Evolutionary conservation across 108 stramenopile genomes (phyloP), one percentile per base, ranked within the genome.

Genomic region (Schizochytrium sp.): DNA sequence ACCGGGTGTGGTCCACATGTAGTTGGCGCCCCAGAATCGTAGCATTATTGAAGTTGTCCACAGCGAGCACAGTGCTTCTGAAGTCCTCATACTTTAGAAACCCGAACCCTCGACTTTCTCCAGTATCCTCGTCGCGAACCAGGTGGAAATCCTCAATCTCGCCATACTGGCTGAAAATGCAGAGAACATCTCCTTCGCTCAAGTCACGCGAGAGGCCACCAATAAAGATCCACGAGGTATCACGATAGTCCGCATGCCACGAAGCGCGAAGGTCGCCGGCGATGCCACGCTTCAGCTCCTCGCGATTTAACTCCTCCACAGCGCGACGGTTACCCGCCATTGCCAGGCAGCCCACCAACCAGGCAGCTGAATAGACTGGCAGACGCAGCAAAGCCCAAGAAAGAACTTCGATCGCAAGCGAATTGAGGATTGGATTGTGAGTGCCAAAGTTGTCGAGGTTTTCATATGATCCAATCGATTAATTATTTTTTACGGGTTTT

Each of bases 121-220:
- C 98, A 0, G 97, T 96, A 46, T 95, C 97, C 57, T 97, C 96
- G 40, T 98, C 97, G 2, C 98, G 95, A 3, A 96, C 96, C 57
- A 98, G 90, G 89, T 99, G 94, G 72, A 99, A 94, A 91, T 99
- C 98, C 87, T 99, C 99, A 58, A 94, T 87, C 90, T 93, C 94
- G n/a, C 94, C 94, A 91, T 41, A 98, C 91, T 99, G 98, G 7
- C 95, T 95, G 90, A 99, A 69, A 3, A 99, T 94, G 88, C 97
- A 97, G 8, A 99, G 64, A 53, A 99, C 93, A 90, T 99, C 99
- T n/a, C 97, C 99, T 89, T 98, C 99, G 49, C 96, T 96, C 53
- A 99, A 92, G 69, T 95, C 89, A 55, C 92, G 88, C 4, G 96
- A 93, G 10, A 99, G 91, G 88, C 97, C 96, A 10, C 99, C 98